Conservation (phyloP, 345 rosid genomes). For the Gossypium thurberi region DNA sequence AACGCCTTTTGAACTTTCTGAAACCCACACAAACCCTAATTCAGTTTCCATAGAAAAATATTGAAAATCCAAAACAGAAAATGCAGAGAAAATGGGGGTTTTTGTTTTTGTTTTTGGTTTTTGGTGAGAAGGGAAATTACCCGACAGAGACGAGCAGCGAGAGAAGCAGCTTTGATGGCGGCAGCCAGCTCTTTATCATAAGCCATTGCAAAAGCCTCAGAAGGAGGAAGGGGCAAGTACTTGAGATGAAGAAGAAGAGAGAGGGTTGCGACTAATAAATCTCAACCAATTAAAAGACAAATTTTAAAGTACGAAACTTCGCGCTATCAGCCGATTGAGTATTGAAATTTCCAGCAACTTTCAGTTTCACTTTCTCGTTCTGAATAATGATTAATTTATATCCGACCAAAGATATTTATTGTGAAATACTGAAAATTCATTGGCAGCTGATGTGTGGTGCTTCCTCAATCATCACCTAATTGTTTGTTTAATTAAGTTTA, state of each 20-base stretch:
- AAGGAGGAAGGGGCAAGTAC: background rate
- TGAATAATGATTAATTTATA: background rate
- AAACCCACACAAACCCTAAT: constrained; percentile 5
- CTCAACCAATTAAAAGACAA: constrained; percentile 27
- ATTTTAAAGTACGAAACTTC: background rate
- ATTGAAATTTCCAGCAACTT: background rate
- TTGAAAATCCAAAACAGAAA: background rate
- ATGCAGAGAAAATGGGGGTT: background rate
- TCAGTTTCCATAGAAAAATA: background rate
- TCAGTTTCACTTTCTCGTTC: background rate
- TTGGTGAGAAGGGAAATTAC: constrained; percentile 18
- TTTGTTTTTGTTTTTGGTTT: too few relatives aligned
- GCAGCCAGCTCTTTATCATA: constrained; percentile 81
- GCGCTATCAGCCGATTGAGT: background rate
- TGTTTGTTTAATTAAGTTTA: background rate
- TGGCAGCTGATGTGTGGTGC: background rate
- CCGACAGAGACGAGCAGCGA: constrained; percentile 92
- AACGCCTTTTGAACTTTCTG: constrained; percentile 85
- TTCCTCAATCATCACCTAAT: background rate
- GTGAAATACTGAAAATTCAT: background rate
- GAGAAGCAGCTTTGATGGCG: constrained; percentile 83
- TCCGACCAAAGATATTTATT: background rate
- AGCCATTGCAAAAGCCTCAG: constrained; percentile 34
- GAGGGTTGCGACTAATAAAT: background rate
- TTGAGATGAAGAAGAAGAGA: constrained; percentile 8